phyloP scores from a whole-genome alignment of 306 rosid genomes.

The Cucurbita ficifolia region DNA sequence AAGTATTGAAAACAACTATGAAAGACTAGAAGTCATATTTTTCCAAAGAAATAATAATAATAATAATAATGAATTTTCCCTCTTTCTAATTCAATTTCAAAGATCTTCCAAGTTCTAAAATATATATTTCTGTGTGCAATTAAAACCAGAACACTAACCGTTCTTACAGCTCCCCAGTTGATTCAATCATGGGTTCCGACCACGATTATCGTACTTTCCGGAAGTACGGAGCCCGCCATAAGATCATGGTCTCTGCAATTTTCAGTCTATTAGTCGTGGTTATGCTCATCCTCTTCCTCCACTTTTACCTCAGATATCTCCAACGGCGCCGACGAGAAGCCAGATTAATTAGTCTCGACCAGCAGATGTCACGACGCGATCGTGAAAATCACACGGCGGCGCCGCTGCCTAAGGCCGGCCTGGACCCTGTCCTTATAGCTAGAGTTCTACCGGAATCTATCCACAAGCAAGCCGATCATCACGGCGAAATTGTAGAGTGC shows the following conservation, averaged over 20 bases:
- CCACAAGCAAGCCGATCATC: not conserved
- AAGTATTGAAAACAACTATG: not conserved
- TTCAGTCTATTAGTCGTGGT: not conserved
- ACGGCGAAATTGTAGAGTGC: not conserved
- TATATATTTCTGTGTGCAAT: not conserved
- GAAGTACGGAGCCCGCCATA: not conserved
- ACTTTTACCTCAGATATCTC: not conserved
- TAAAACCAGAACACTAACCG: not conserved
- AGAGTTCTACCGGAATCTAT: not conserved
- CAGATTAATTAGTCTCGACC: not conserved
- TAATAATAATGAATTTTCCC: not conserved
- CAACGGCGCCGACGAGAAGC: not conserved
- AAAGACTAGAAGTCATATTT: not conserved
- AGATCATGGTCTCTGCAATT: not conserved
- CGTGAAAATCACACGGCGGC: not conserved
- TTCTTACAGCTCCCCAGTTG: not conserved
- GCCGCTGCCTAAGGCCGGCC: not conserved
- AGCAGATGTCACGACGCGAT: not conserved
- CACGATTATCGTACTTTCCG: not conserved
- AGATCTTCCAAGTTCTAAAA: not conserved
- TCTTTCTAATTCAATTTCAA: not conserved
- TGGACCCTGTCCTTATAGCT: not conserved
- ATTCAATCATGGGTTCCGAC: slow-evolving; percentile 4
- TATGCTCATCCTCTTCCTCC: not conserved
- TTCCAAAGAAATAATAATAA: not conserved